Conservation (phyloP, 768 basidiomycete species). For the Trametes punicea region DNA sequence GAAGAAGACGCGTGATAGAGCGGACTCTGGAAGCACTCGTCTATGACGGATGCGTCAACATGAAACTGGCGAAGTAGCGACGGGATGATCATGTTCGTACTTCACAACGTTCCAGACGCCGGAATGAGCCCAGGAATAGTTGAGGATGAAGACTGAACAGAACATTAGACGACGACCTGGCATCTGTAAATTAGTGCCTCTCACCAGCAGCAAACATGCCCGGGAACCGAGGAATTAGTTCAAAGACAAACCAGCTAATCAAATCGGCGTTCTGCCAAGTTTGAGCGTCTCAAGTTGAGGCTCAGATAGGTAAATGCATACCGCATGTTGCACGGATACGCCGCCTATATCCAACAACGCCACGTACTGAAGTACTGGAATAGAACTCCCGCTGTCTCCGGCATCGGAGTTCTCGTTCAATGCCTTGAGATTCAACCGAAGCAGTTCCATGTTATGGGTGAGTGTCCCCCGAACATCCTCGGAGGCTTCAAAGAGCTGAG, state of each 20-base stretch:
- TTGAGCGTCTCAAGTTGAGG: slow-evolving; percentile 4
- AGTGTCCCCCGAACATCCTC: slow-evolving; percentile 41
- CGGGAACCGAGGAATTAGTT: slow-evolving; percentile 68
- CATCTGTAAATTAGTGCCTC: slow-evolving; percentile 10
- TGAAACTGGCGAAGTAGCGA: neutral
- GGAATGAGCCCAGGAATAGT: slow-evolving; percentile 72
- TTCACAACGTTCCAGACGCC: slow-evolving; percentile 65
- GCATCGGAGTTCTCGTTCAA: slow-evolving; percentile 39
- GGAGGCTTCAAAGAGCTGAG: slow-evolving; percentile 37
- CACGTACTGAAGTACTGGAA: slow-evolving; percentile 60
- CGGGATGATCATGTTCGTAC: slow-evolving; percentile 36
- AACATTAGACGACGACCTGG: neutral
- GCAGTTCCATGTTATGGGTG: slow-evolving; percentile 48
- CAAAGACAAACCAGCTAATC: slow-evolving; percentile 59
- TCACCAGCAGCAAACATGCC: slow-evolving; percentile 74
- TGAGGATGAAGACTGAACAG: slow-evolving; percentile 61
- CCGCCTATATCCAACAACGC: slow-evolving; percentile 61
- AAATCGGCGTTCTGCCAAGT: slow-evolving; percentile 53
- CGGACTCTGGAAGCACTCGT: slow-evolving; percentile 56
- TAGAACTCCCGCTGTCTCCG: slow-evolving; percentile 15
- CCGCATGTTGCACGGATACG: slow-evolving; percentile 53
- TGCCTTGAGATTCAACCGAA: slow-evolving; percentile 52
- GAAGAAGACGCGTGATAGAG: slow-evolving; percentile 65
- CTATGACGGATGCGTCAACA: slow-evolving; percentile 34
- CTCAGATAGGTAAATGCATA: slow-evolving; percentile 32